Percentiles rank a stretch among this genome's conserved stretches.
These are phyloP conservation scores for Fusarium citri DNA, from an alignment of 2,329 filamentous ascomycete genomes.

Conservation along the genomic window DNA sequence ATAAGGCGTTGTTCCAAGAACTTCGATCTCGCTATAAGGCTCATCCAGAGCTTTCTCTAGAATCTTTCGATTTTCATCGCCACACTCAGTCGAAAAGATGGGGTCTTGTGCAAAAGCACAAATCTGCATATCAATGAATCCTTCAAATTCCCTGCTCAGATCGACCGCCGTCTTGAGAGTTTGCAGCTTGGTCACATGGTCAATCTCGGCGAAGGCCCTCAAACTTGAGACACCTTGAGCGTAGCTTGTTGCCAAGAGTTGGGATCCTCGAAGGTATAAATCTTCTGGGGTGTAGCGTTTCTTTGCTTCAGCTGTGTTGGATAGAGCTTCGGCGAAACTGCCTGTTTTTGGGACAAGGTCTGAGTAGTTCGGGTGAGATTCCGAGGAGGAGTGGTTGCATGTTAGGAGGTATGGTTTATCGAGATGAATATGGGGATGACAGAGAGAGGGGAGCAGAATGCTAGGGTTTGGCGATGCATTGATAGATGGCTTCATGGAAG, in stretches of 20 bases:
- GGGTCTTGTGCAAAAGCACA: conserved; percentile 25
- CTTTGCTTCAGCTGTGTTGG: conserved; percentile 21
- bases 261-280: conserved; percentile 18
- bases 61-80: not conserved
- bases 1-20: not conserved
- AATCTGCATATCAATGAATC: conserved; percentile 1
- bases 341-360: not conserved
- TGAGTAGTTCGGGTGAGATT: conserved; percentile 1
- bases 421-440: conserved; percentile 22
- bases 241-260: conserved; percentile 14
- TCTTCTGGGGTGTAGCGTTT: conserved; percentile 20
- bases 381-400: not conserved
- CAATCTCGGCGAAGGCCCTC: conserved; percentile 17
- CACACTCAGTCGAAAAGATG: conserved; percentile 12
- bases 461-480: not conserved
- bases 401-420: conserved; percentile 23
- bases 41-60: not conserved
- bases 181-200: not conserved
- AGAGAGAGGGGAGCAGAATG: conserved; percentile 15
- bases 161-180: not conserved
- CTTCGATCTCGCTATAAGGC: not conserved
- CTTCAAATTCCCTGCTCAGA: not conserved
- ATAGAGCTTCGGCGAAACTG: conserved; percentile 7
- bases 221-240: not conserved
- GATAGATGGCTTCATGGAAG: not conserved